Evolutionary conservation across 805 yeast species (phyloP).

Genomic region (Candida quercuum): DNA sequence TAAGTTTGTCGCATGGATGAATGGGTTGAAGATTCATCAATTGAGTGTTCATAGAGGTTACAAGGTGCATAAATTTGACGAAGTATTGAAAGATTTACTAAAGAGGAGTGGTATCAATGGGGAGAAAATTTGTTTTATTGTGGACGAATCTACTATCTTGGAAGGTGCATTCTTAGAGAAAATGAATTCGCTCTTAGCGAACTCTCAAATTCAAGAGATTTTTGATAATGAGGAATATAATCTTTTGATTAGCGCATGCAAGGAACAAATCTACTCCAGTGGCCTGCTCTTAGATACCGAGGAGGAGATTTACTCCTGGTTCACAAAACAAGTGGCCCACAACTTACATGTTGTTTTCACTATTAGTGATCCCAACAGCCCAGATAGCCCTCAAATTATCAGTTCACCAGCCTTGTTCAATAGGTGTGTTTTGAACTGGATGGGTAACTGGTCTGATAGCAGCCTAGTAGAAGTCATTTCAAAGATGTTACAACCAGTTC

Average conservation of each 20-base stretch:
- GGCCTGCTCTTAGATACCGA: conserved; percentile 62
- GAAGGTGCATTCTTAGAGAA: conserved; percentile 81
- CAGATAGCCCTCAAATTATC: conserved; percentile 38
- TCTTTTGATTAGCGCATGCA: conserved; percentile 47
- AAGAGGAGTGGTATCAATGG: conserved; percentile 46
- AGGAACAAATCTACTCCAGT: conserved; percentile 48
- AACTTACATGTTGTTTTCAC: conserved; percentile 85
- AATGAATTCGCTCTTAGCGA: conserved; percentile 90
- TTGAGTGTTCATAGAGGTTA: conserved; percentile 52
- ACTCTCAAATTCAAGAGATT: conserved; percentile 87
- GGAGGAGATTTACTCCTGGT: conserved; percentile 73
- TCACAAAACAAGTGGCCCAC: conserved; percentile 55
- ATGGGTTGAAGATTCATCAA: conserved; percentile 61
- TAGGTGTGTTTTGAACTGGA: conserved; percentile 83
- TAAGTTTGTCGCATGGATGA: conserved; percentile 87
- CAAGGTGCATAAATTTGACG: conserved; percentile 60
- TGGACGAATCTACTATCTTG: conserved; percentile 75
- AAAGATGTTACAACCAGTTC: conserved; percentile 36
- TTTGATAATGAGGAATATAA: conserved; percentile 70
- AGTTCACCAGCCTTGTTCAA: conserved; percentile 87
- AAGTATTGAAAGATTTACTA: conserved; percentile 50
- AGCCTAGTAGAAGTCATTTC: conserved; percentile 48
- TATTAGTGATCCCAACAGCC: conserved; percentile 45
- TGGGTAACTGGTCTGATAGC: conserved; percentile 71
- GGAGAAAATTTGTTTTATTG: conserved; percentile 60